phyloP scores from a whole-genome alignment of 139 green algal species.

The Gonium pectorale region DNA sequence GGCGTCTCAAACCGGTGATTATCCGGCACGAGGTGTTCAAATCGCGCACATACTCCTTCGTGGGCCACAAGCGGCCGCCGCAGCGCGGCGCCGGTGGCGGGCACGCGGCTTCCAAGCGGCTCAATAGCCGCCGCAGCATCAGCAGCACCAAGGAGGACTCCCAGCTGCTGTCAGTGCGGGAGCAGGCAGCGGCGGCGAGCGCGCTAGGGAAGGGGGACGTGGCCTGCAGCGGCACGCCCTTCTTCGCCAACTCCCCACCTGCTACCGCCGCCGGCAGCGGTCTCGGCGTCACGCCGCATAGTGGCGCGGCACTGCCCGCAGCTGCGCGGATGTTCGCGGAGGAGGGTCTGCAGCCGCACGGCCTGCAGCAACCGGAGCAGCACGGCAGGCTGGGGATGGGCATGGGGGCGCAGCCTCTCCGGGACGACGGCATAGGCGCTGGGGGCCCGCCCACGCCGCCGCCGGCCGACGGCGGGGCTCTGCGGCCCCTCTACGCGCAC shows the following conservation, averaged over 20 bases:
- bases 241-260: too few relatives aligned
- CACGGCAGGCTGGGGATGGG: not conserved
- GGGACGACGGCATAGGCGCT: not conserved
- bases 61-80: constrained; percentile 41
- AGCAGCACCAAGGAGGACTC: constrained; percentile 29
- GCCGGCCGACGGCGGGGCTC: constrained; percentile 20
- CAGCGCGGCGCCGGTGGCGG: not conserved
- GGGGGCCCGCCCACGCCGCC: constrained; percentile 30
- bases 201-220: too few relatives aligned
- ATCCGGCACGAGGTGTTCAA: constrained; percentile 75
- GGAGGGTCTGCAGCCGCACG: too few relatives aligned
- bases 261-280: too few relatives aligned
- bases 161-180: not conserved
- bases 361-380: too few relatives aligned
- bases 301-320: too few relatives aligned
- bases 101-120: constrained; percentile 18
- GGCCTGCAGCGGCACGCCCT: too few relatives aligned
- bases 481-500: not conserved
- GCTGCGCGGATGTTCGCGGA: too few relatives aligned
- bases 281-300: too few relatives aligned
- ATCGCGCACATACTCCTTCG: constrained; percentile 77
- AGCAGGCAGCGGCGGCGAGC: not conserved
- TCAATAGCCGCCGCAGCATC: not conserved
- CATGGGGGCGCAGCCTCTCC: too few relatives aligned
- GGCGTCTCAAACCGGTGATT: constrained; percentile 66